Base-by-base conservation (phyloP, 805 yeast species). In the Candida ficus region DNA sequence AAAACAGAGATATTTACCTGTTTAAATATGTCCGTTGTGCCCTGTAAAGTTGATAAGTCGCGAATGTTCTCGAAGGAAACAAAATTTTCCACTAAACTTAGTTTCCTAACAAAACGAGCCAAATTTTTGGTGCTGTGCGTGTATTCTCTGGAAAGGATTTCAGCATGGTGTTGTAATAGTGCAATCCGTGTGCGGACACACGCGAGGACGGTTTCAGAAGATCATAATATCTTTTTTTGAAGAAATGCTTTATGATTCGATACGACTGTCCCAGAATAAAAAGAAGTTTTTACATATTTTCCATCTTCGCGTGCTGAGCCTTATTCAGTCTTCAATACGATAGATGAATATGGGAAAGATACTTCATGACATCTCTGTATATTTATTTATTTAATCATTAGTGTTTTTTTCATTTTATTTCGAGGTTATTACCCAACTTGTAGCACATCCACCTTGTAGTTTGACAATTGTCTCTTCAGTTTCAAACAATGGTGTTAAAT, bases 261-360 rank as follows among this genome's bases (percentile, higher is more conserved):
- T 76, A 78, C 83, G 60, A 61, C 64, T 64, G 75, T 72, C 85
- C 85, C 64, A 83, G 64, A 79, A 53, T 56, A 69, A 56, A 29
- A 41, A 55, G 88, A 71, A 64, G 66, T 58, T 68, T 71, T 70
- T 77, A 83, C 91, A 82, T 82, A 83, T 83, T 83, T 76, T 79
- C 86, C 89, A 78, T 78, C 77, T 75, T 78, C 62, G 58, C 56
- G 55, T 53, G 47, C 52, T 47, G 38, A 39, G 42, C 37, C 47
- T 46, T 37, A 39, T 41, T 43, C 43, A 38, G 52, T 45, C 39
- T 41, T 42, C 43, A 34, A 52, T 47, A 52, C 68, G 70, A 68
- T 64, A 75, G 82, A 78, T 81, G 88, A 76, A 74, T 77, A 68
- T 78, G 88, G 87, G 75, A 76, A 83, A 83, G 90, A 79, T 68